Percentiles rank a stretch among this genome's conserved stretches.
Evolutionary conservation across 306 rosid genomes (phyloP).

Genomic region (Ceratonia siliqua): DNA sequence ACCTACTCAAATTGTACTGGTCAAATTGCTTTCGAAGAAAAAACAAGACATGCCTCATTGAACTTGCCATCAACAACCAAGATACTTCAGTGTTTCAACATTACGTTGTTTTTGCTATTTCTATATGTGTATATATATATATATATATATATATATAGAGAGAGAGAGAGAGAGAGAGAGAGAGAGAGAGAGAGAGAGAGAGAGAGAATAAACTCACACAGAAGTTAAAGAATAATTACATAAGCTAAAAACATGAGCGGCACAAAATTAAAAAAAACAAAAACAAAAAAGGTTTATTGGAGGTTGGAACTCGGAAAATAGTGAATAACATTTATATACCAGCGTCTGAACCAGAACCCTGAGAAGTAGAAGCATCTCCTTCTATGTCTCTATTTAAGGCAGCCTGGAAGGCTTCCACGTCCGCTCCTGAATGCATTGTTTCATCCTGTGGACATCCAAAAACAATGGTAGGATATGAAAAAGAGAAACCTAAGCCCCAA

Average conservation of each 20-base stretch:
- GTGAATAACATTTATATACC: slow-evolving; percentile 35
- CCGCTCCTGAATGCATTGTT: slow-evolving; percentile 86
- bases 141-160: neutral
- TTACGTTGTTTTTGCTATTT: neutral
- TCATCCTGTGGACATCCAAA: slow-evolving; percentile 61
- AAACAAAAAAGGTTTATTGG: too few relatives aligned
- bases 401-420: slow-evolving; percentile 88
- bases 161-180: neutral
- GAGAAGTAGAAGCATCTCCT: slow-evolving; percentile 64
- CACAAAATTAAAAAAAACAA: neutral
- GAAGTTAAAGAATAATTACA: neutral
- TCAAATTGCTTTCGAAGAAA: neutral
- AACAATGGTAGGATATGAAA: neutral
- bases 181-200: neutral
- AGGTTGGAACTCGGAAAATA: neutral
- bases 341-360: slow-evolving; percentile 55
- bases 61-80: slow-evolving; percentile 5
- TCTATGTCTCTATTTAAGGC: slow-evolving; percentile 77
- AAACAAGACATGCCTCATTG: slow-evolving; percentile 2
- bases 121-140: neutral
- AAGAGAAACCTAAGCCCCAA: slow-evolving; percentile 9
- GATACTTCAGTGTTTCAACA: slow-evolving; percentile 8
- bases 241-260: neutral
- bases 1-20: neutral
- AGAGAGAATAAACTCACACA: neutral